These are phyloP conservation scores for Aspergillus heteromorphus DNA, from an alignment of 495 filamentous ascomycete species.

Conservation along the genomic window DNA sequence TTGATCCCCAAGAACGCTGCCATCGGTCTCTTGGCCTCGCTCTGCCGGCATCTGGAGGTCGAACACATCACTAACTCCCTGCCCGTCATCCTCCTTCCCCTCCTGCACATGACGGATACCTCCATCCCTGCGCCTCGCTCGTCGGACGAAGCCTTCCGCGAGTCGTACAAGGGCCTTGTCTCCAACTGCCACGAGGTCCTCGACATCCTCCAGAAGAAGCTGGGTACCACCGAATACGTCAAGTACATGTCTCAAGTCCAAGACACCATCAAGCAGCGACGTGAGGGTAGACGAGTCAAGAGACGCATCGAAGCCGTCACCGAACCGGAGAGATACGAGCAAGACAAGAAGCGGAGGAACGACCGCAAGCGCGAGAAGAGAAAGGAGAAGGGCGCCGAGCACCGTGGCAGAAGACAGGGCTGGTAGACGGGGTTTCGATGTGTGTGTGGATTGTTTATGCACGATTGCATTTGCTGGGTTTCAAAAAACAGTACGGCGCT, in stretches of 20 bases:
- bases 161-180: slow-evolving; percentile 60
- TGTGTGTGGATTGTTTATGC: background rate
- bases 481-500: slow-evolving; percentile 9
- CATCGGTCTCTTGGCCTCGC: slow-evolving; percentile 62
- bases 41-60: slow-evolving; percentile 51
- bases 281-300: slow-evolving; percentile 71
- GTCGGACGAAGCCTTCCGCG: slow-evolving; percentile 58
- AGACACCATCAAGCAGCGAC: slow-evolving; percentile 58
- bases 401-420: slow-evolving; percentile 65
- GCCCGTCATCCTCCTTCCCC: slow-evolving; percentile 62
- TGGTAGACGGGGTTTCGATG: slow-evolving; percentile 40
- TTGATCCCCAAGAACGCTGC: slow-evolving; percentile 69
- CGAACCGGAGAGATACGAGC: slow-evolving; percentile 70
- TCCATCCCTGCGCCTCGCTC: slow-evolving; percentile 64
- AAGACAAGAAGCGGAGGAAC: slow-evolving; percentile 77
- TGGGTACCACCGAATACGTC: slow-evolving; percentile 77
- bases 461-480: slow-evolving; percentile 4
- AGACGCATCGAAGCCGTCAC: slow-evolving; percentile 78
- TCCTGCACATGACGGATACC: slow-evolving; percentile 79
- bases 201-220: slow-evolving; percentile 68
- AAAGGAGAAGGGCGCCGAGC: slow-evolving; percentile 67
- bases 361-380: slow-evolving; percentile 79
- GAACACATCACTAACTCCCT: slow-evolving; percentile 56
- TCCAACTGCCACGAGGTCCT: slow-evolving; percentile 67
- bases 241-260: slow-evolving; percentile 61